Evolutionary conservation across 129 eudicot genomes (phyloP).

Genomic region (Helianthus annuus): HanXRQr2.0-SUNRISE NC_035447.2:56811881-56812380

Average conservation of each 20-base stretch:
- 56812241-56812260: not conserved
- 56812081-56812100: not conserved
- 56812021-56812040: no score
- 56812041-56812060: no score
- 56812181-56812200: not conserved
- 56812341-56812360: conserved; percentile 28
- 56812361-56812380: conserved; percentile 20
- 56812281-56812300: not conserved
- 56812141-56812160: not conserved
- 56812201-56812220: not conserved
- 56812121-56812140: not conserved
- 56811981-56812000: no score
- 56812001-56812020: no score
- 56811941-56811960: no score
- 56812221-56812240: not conserved
- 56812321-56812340: conserved; percentile 10
- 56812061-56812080: no score
- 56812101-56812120: not conserved
- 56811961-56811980: no score
- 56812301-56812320: not conserved
- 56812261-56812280: not conserved
- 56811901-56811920: no score
- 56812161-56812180: no score
- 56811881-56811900: not conserved
- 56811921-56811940: no score